Evolutionary conservation across 768 basidiomycete species (phyloP).

Genomic region (Suillus brevipes): DNA sequence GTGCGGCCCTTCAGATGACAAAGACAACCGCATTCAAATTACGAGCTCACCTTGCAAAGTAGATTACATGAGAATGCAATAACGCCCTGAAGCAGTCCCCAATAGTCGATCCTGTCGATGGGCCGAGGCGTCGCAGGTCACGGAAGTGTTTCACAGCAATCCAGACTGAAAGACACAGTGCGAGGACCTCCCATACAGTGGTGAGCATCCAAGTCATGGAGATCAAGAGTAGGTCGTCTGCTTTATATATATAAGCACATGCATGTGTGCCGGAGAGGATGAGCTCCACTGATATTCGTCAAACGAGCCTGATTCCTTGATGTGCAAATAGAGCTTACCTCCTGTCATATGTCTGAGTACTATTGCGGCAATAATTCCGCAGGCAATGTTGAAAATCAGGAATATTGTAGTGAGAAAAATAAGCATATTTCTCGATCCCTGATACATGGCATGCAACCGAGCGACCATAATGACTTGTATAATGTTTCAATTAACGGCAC

Average conservation of each 20-base stretch:
- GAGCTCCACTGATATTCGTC: background rate
- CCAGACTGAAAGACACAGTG: background rate
- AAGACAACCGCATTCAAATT: background rate
- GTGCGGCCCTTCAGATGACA: background rate
- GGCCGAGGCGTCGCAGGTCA: background rate
- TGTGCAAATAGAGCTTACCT: background rate
- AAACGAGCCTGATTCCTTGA: background rate
- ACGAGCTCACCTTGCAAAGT: constrained; percentile 1
- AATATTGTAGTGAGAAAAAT: background rate
- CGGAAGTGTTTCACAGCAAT: background rate
- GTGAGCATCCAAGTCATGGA: background rate
- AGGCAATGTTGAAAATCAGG: background rate
- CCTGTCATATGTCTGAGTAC: background rate
- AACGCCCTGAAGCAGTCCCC: background rate
- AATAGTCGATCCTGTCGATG: background rate
- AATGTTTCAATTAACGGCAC: background rate
- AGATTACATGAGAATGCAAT: background rate
- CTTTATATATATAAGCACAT: background rate
- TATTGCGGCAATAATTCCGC: background rate
- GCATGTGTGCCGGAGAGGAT: background rate
- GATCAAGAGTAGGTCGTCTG: background rate
- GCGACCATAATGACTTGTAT: background rate
- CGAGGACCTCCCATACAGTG: background rate
- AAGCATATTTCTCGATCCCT: background rate
- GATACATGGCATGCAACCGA: background rate